Percentiles rank a stretch among this genome's conserved stretches.
These are phyloP conservation scores for Acer campestre DNA, from an alignment of 345 rosid genomes.

Conservation along the genomic window DNA sequence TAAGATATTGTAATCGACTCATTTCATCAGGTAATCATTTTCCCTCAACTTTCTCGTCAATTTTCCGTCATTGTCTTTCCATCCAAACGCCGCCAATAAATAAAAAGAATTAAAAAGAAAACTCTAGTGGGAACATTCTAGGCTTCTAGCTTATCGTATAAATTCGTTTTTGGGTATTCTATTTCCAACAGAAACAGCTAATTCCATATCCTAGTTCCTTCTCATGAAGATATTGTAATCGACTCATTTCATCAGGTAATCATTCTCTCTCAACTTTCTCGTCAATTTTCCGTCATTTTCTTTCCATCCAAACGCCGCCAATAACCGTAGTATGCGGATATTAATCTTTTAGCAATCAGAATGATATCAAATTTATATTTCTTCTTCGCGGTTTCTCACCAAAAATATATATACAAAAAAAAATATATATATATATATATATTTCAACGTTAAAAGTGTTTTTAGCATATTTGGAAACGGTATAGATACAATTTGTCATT, in stretches of 20 bases:
- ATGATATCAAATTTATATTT: background rate
- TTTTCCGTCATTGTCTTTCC: constrained; percentile 4
- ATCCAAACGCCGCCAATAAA: background rate
- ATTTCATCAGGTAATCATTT: constrained; percentile 15
- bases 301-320: background rate
- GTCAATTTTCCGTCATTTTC: background rate
- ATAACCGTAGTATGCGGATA: too few species aligned
- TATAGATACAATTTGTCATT: too few species aligned
- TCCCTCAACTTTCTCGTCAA: background rate
- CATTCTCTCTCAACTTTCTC: background rate
- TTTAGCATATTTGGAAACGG: too few species aligned
- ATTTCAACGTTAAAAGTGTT: too few species aligned
- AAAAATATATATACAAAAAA: too few species aligned
- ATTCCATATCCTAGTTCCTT: background rate
- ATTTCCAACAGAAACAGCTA: too few species aligned
- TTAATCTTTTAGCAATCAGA: too few species aligned
- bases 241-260: constrained; percentile 16
- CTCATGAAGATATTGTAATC: background rate
- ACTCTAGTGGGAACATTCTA: too few species aligned
- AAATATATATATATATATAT: too few species aligned
- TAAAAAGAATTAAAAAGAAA: too few species aligned
- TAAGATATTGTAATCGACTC: background rate
- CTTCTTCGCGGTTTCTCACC: background rate
- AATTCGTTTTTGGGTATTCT: too few species aligned
- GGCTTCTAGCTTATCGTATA: too few species aligned